Conservation (phyloP, 2,329 filamentous ascomycete species). For the Talaromyces albobiverticillius region DNA sequence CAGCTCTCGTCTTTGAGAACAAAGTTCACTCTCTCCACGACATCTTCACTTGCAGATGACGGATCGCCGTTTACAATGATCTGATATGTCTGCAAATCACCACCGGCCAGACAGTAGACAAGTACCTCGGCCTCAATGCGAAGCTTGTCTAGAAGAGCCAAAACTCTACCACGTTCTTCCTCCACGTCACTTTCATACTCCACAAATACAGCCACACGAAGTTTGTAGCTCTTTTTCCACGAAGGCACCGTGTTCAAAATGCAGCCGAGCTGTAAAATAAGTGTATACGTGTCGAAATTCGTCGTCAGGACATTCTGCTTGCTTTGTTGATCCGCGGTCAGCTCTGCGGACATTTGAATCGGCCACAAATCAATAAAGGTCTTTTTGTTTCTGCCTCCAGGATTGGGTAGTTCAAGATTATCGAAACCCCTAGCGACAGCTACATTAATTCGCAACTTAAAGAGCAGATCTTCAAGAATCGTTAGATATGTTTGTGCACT, state of each 20-base stretch:
- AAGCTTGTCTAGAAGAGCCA: slow-evolving; percentile 72
- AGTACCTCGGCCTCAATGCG: slow-evolving; percentile 75
- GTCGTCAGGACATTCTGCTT: slow-evolving; percentile 70
- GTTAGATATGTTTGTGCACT: slow-evolving; percentile 73
- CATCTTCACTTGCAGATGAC: slow-evolving; percentile 51
- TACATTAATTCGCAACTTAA: slow-evolving; percentile 77
- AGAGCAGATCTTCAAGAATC: slow-evolving; percentile 75
- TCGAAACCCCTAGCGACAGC: slow-evolving; percentile 81
- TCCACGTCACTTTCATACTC: slow-evolving; percentile 83
- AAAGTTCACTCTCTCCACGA: slow-evolving; percentile 61
- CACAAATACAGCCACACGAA: slow-evolving; percentile 82
- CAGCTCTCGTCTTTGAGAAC: slow-evolving; percentile 70
- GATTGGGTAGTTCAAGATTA: slow-evolving; percentile 66
- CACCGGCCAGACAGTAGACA: slow-evolving; percentile 78
- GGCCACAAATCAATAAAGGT: slow-evolving; percentile 87
- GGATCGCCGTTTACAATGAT: slow-evolving; percentile 70
- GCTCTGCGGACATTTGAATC: slow-evolving; percentile 87
- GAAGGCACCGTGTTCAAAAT: slow-evolving; percentile 77
- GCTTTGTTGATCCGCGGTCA: slow-evolving; percentile 64
- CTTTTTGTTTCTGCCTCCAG: slow-evolving; percentile 59
- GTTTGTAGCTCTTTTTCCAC: slow-evolving; percentile 70
- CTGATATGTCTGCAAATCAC: slow-evolving; percentile 69
- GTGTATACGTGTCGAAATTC: slow-evolving; percentile 85
- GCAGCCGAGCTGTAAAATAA: slow-evolving; percentile 83
- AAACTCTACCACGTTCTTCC: slow-evolving; percentile 71